A percentile compares a stretch with the other conserved stretches of the same genome.
Evolutionary conservation across 805 yeast genomes (phyloP).

Genomic region (Spathaspora hagerdaliae): DNA sequence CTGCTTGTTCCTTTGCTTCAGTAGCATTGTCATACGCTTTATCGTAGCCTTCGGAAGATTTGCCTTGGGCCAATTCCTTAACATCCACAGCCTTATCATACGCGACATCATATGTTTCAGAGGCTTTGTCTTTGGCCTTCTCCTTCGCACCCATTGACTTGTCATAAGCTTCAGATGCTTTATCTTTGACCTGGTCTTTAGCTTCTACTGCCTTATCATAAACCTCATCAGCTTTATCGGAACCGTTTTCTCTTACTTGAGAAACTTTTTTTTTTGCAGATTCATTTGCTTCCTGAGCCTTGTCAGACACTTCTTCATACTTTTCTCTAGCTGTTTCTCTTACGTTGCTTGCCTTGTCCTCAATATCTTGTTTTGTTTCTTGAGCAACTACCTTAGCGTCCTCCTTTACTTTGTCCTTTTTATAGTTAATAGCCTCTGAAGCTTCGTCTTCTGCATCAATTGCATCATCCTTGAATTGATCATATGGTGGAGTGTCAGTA

Average conservation of each 20-base stretch:
- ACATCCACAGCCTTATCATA: not conserved
- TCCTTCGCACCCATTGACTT: not conserved
- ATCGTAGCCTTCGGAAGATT: not conserved
- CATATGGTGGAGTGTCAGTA: not conserved
- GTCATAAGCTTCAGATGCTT: not conserved
- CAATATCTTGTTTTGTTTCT: not conserved
- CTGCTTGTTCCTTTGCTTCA: not conserved
- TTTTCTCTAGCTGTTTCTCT: not conserved
- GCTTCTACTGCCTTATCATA: not conserved
- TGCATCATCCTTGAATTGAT: not conserved
- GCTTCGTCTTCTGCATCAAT: not conserved
- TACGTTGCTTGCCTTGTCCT: not conserved
- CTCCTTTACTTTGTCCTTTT: not conserved
- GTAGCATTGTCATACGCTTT: not conserved
- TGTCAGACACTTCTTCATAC: not conserved
- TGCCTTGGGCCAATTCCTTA: not conserved
- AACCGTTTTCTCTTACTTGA: not conserved
- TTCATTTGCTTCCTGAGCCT: not conserved
- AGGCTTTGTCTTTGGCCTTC: not conserved
- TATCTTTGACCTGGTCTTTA: not conserved
- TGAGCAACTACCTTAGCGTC: not conserved
- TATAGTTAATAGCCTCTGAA: not conserved
- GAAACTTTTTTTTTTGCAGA: not conserved
- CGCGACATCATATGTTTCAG: not conserved
- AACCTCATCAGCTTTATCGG: not conserved